Base-by-base conservation (phyloP, 768 basidiomycete species). In the Cystobasidium ongulense region DNA sequence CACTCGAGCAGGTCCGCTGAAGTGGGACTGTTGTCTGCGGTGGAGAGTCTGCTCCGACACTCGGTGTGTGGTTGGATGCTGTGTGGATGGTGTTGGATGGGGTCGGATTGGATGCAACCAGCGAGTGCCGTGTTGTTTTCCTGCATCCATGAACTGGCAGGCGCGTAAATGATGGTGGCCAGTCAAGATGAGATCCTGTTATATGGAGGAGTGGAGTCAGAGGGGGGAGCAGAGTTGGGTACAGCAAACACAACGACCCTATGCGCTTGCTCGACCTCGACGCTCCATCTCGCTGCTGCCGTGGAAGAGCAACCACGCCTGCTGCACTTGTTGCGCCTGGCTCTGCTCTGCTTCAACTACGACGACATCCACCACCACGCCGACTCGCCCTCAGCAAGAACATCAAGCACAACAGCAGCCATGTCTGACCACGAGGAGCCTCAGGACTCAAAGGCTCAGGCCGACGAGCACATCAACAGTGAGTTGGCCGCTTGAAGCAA, bases 401-500 rank as follows among this genome's bases (percentile, higher is more conserved):
- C 38, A 64, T 36, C 25, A 13, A 36, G 15, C 63, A 25, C 23
- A 5, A 25, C 31, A 4, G 27, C 27, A 35, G 38, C 2, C 65
- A 71, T 71, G 68, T 71, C 68, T 31, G 68, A 71, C 68, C 29
- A 71, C 50, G 68, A 71, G 36, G 68, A 71, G 31, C 68, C 50
- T 46, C 68, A 71, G 25, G 68, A 71, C 46, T 23, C 29, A 11
- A 71, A 71, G 43, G 46, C 50, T 5, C 46, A n/a, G 29, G 68
- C 38, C n/a, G 66, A 71, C 39, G 68, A 71, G 50, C 68, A 71
- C 54, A 71, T 71, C 68, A 71, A 71, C 54, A 71, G 68, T 71
- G 53, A 54, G 68, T 64, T 3, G 2, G 63, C 57, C 5, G 53
- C 53, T 23, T 7, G 53, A 7, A 8, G n/a, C 39, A 17, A 39